These are phyloP conservation scores for Haematococcus sp. DNA, from an alignment of 139 green algal genomes.

Conservation along the genomic window DNA sequence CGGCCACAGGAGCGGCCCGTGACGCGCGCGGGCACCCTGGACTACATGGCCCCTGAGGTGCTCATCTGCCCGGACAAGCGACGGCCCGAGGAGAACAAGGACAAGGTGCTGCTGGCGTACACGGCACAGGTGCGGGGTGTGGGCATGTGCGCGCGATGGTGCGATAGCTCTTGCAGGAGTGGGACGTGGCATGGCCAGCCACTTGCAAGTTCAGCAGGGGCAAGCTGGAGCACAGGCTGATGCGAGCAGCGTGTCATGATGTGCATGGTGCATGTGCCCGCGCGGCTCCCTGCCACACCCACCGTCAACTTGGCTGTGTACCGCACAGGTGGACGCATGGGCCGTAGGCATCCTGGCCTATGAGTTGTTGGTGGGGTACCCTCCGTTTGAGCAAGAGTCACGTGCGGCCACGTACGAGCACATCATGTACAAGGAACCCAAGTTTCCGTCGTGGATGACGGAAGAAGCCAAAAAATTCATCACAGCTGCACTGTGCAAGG, in stretches of 20 bases:
- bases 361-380: conserved; percentile 54
- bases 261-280: neutral
- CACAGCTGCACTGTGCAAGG: conserved; percentile 56
- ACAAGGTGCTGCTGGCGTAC: conserved; percentile 59
- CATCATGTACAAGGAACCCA: conserved; percentile 65
- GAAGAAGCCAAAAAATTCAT: conserved; percentile 56
- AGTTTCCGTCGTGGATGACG: conserved; percentile 39
- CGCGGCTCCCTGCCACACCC: neutral
- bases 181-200: neutral
- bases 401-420: conserved; percentile 57
- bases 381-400: conserved; percentile 59
- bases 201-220: neutral
- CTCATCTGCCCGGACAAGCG: conserved; percentile 61
- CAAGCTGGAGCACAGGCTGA: neutral
- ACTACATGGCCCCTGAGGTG: conserved; percentile 50
- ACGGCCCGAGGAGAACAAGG: conserved; percentile 60
- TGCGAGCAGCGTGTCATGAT: neutral
- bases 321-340: conserved; percentile 51
- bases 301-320: neutral
- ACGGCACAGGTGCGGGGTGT: conserved; percentile 49
- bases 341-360: conserved; percentile 52
- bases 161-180: neutral
- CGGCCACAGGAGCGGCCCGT: conserved; percentile 57
- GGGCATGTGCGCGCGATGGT: neutral
- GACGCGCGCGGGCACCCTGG: conserved; percentile 50